A percentile compares a stretch with the other conserved stretches of the same genome.
Evolutionary conservation across 2,329 filamentous ascomycete species (phyloP).

Genomic region (Penicillium sp.): DNA sequence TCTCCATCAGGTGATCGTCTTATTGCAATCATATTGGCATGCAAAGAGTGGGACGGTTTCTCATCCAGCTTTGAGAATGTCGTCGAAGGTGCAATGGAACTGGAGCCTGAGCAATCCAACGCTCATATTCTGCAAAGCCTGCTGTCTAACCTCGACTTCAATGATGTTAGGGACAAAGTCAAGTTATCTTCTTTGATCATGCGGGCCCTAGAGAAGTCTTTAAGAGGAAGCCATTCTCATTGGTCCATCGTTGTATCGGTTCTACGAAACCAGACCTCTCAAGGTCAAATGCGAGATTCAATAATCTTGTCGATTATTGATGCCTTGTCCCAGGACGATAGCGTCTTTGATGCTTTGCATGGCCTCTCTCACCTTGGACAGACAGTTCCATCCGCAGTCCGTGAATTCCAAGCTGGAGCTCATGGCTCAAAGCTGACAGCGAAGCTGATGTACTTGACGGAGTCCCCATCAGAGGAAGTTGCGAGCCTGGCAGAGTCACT

Average conservation of each 20-base stretch:
- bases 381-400: constrained; percentile 43
- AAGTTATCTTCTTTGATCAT: constrained; percentile 39
- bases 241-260: constrained; percentile 44
- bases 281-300: constrained; percentile 33
- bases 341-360: constrained; percentile 39
- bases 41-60: constrained; percentile 49
- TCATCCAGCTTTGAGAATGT: constrained; percentile 41
- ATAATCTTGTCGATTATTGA: constrained; percentile 45
- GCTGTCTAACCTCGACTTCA: constrained; percentile 39
- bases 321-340: constrained; percentile 42
- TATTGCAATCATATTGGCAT: constrained; percentile 63
- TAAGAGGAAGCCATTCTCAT: constrained; percentile 35
- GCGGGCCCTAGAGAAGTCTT: constrained; percentile 38
- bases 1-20: constrained; percentile 70
- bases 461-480: constrained; percentile 55
- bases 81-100: constrained; percentile 37
- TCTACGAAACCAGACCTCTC: constrained; percentile 40
- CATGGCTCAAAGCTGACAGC: constrained; percentile 55
- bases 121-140: constrained; percentile 41
- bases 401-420: constrained; percentile 45
- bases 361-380: constrained; percentile 49
- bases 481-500: constrained; percentile 44
- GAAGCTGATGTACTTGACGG: constrained; percentile 55
- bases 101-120: constrained; percentile 35
- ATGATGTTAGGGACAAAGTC: constrained; percentile 37